These are phyloP conservation scores for Salicornia ramosissima DNA, from an alignment of 148 eudicot species.

Conservation along the genomic window DNA sequence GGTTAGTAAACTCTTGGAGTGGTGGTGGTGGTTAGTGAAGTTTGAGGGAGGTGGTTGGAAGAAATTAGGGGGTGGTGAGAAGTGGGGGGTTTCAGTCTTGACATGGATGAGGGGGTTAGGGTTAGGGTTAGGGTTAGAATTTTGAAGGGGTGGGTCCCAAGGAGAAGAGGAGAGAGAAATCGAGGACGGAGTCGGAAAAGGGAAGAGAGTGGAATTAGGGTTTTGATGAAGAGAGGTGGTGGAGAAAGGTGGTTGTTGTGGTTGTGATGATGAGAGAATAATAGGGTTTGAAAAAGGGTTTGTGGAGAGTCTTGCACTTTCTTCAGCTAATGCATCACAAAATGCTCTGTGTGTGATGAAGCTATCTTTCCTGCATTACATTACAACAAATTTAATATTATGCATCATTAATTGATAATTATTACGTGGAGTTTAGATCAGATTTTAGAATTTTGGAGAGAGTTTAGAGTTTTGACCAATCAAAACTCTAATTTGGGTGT, in stretches of 20 bases:
- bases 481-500: no score
- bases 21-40: not conserved
- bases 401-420: no score
- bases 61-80: slow-evolving; percentile 24
- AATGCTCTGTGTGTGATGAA: slow-evolving; percentile 80
- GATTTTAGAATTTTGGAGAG: no score
- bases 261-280: slow-evolving; percentile 30
- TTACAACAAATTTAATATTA: not conserved
- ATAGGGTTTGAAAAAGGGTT: slow-evolving; percentile 36
- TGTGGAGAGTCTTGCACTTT: slow-evolving; percentile 58
- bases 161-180: slow-evolving; percentile 21
- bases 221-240: slow-evolving; percentile 17
- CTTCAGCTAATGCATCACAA: slow-evolving; percentile 84
- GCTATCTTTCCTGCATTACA: slow-evolving; percentile 66
- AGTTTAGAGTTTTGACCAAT: no score
- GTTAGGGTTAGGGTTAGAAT: slow-evolving; percentile 42
- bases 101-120: slow-evolving; percentile 23
- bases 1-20: slow-evolving; percentile 18
- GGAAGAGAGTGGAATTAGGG: slow-evolving; percentile 20
- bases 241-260: slow-evolving; percentile 16
- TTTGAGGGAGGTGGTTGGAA: slow-evolving; percentile 28
- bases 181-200: slow-evolving; percentile 25
- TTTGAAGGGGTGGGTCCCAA: slow-evolving; percentile 24
- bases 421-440: no score
- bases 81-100: slow-evolving; percentile 29